phyloP scores from a whole-genome alignment of 2,329 filamentous ascomycete genomes.

The Aureobasidium zeae region DNA sequence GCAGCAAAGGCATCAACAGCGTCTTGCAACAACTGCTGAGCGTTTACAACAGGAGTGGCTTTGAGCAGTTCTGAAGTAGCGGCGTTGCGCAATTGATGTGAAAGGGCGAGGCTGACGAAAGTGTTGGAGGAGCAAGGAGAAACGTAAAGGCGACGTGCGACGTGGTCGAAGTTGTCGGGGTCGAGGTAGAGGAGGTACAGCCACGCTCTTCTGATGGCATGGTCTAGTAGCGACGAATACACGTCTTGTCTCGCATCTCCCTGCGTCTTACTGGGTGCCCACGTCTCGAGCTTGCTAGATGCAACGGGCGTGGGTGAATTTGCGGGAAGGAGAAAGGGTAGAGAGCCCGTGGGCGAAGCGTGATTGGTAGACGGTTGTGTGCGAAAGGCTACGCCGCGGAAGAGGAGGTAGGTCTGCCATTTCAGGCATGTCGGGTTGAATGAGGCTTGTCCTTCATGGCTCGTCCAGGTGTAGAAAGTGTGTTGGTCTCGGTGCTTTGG shows the following conservation, averaged over 20 bases:
- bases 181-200: conserved; percentile 76
- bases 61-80: conserved; percentile 67
- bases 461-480: conserved; percentile 69
- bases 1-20: conserved; percentile 55
- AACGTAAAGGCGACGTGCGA: conserved; percentile 67
- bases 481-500: conserved; percentile 41
- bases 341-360: conserved; percentile 76
- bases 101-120: conserved; percentile 54
- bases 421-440: conserved; percentile 91
- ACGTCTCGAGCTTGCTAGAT: conserved; percentile 59
- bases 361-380: conserved; percentile 76
- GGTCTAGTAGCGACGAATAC: conserved; percentile 69
- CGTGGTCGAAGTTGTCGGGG: conserved; percentile 51
- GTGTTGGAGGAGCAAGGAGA: conserved; percentile 48
- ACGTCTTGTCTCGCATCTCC: conserved; percentile 48
- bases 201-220: conserved; percentile 77
- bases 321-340: conserved; percentile 72
- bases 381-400: conserved; percentile 59
- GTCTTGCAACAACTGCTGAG: conserved; percentile 49
- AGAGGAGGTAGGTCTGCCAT: conserved; percentile 89
- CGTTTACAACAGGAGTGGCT: conserved; percentile 24
- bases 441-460: conserved; percentile 56
- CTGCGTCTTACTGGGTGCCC: conserved; percentile 35
- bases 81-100: conserved; percentile 59
- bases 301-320: conserved; percentile 37